Evolutionary conservation across 331 rosid species (phyloP), one percentile per base, ranked within the genome.

Genomic region (Pyrus hybrid): DNA sequence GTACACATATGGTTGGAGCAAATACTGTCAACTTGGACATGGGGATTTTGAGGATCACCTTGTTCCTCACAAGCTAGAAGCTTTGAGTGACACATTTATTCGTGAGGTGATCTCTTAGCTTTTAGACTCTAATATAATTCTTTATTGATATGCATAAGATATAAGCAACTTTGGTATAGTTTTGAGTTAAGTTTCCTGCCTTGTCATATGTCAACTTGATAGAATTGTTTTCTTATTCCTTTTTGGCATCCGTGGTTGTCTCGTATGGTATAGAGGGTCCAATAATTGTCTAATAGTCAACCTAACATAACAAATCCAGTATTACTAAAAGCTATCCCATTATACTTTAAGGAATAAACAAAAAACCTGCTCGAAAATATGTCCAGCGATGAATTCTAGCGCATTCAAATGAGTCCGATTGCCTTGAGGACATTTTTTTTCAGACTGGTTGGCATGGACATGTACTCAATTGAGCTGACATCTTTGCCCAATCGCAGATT

Each of bases 11-110:
- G 98, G 98, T 43, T 93, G 98, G 98, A 86, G 98, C 77, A 93
- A 93, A 80, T 93, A 93, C 77, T 96, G 98, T 74, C 98, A 93
- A 71, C 86, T 91, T 43, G 98, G 98, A 73, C 98, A 93, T 82
- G 98, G 95, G 21, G 93, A 91, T 85, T 90, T 82, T 81, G 85
- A 87, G 82, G 98, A 93, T 80, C 87, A 80, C 76, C 97, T 93
- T 68, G 84, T 89, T 83, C 98, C 98, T 71, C 83, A 70, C 83
- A 93, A 84, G 79, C 85, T 93, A 76, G 88, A 91, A 79, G 87
- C 87, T 67, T 83, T 93, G 80, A 73, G 82, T 20, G 82, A 80
- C 63, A 64, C 76, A 43, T 74, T 72, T 82, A 83, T 93, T 79
- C 81, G 89, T 64, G 89, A 87, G 93, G 98, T 93, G 73, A 28